Percentiles rank a stretch among this genome's conserved stretches.
Evolutionary conservation across 768 basidiomycete species (phyloP).

Genomic region (Lentinula raphanica): DNA sequence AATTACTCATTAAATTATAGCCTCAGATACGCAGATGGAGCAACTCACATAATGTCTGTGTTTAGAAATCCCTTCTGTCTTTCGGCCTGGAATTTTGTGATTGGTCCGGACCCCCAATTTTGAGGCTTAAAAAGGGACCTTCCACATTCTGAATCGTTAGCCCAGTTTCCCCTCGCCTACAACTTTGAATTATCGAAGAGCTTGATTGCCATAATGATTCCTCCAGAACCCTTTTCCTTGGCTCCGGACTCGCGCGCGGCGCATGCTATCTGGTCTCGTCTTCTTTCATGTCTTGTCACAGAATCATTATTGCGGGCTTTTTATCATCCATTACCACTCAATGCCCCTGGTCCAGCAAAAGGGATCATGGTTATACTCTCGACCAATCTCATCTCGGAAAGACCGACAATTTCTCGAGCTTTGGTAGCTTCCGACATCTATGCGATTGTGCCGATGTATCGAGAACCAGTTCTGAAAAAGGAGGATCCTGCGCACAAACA

Average conservation of each 20-base stretch:
- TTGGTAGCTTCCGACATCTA: conserved; percentile 39
- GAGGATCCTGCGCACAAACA: conserved; percentile 21
- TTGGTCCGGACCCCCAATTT: conserved; percentile 2
- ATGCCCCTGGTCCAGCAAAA: conserved; percentile 12
- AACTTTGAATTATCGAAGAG: not conserved
- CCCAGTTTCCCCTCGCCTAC: not conserved
- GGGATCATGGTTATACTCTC: conserved; percentile 38
- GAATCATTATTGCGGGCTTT: conserved; percentile 40
- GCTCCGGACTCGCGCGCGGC: conserved; percentile 32
- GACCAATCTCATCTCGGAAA: conserved; percentile 28
- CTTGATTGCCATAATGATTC: not conserved
- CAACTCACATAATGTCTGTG: not conserved
- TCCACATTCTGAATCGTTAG: not conserved
- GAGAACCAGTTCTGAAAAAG: conserved; percentile 37
- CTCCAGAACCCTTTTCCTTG: conserved; percentile 11
- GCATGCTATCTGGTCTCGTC: conserved; percentile 43
- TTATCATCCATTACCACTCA: conserved; percentile 28
- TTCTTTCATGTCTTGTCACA: conserved; percentile 45
- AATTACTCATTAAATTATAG: too few relatives aligned
- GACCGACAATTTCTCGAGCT: conserved; percentile 25
- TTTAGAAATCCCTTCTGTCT: not conserved
- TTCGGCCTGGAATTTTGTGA: not conserved
- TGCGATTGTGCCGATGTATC: conserved; percentile 41
- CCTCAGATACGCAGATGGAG: not conserved
- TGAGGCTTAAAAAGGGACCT: not conserved